Conservation (phyloP, 2,329 filamentous ascomycete species). For the Pseudonectria foliicola region DNA sequence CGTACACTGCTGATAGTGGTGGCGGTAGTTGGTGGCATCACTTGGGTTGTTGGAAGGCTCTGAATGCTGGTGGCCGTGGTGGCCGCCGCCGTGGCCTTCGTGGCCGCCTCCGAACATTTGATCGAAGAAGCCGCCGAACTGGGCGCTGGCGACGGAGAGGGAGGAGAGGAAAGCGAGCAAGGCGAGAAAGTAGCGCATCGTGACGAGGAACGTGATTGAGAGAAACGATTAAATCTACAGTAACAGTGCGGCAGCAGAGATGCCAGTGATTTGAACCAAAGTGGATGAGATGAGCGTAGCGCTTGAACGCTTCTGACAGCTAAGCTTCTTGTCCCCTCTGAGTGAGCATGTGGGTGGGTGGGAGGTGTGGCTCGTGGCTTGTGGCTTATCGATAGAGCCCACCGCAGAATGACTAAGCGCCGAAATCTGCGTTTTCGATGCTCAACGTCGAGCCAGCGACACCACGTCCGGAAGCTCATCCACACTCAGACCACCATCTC, state of each 20-base stretch:
- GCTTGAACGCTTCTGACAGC: too few relatives aligned
- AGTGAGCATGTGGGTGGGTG: neutral
- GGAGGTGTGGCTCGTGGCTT: too few relatives aligned
- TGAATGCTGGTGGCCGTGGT: slow-evolving; percentile 42
- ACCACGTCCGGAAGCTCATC: slow-evolving; percentile 15
- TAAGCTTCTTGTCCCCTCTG: too few relatives aligned
- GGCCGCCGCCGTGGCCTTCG: slow-evolving; percentile 39
- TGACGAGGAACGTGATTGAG: slow-evolving; percentile 6
- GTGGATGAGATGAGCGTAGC: too few relatives aligned
- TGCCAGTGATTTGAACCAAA: too few relatives aligned
- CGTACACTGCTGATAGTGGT: slow-evolving; percentile 61
- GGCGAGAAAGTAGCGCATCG: slow-evolving; percentile 31
- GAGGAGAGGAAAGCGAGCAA: slow-evolving; percentile 49
- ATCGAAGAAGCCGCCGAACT: slow-evolving; percentile 91
- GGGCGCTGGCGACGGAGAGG: slow-evolving; percentile 57
- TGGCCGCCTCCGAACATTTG: slow-evolving; percentile 69
- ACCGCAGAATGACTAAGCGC: slow-evolving; percentile 20
- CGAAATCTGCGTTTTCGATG: slow-evolving; percentile 16
- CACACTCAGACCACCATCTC: slow-evolving; percentile 27
- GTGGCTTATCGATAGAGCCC: slow-evolving; percentile 22
- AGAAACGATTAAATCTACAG: neutral
- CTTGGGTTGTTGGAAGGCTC: slow-evolving; percentile 74
- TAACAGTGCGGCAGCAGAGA: too few relatives aligned
- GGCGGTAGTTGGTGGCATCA: slow-evolving; percentile 73
- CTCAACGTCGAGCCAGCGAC: slow-evolving; percentile 10